A percentile compares a stretch with the other conserved stretches of the same genome.
Evolutionary conservation across 768 basidiomycete species (phyloP).

Genomic region (Hebeloma cylindrosporum): DNA sequence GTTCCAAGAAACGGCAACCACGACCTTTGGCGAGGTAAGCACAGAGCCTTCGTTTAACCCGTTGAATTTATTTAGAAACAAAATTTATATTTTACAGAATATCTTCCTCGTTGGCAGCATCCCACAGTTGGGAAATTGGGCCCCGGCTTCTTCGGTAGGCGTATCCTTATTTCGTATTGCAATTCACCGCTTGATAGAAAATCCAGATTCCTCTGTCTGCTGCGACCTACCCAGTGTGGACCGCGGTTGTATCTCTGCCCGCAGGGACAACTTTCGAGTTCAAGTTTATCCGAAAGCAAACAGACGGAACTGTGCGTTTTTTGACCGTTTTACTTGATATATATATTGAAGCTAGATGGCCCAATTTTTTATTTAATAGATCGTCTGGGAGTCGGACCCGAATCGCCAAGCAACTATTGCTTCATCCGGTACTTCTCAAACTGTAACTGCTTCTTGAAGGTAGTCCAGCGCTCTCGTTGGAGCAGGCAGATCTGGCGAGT

Average conservation of each 20-base stretch:
- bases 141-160: constrained; percentile 44
- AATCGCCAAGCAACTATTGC: constrained; percentile 49
- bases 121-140: constrained; percentile 54
- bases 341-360: too few species aligned
- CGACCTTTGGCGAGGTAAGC: constrained; percentile 55
- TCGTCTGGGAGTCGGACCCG: constrained; percentile 64
- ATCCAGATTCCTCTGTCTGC: constrained; percentile 49
- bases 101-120: constrained; percentile 60
- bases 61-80: neutral
- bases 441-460: constrained; percentile 15
- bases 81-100: constrained; percentile 38
- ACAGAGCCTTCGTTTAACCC: too few species aligned
- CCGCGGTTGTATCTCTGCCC: constrained; percentile 48
- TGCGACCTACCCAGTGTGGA: constrained; percentile 55
- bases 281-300: constrained; percentile 60
- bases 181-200: neutral
- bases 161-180: constrained; percentile 15
- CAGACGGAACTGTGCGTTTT: constrained; percentile 14
- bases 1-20: constrained; percentile 56
- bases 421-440: constrained; percentile 31
- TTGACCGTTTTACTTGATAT: neutral
- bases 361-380: constrained; percentile 27
- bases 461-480: neutral
- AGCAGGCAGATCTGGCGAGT: neutral
- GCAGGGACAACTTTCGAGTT: constrained; percentile 51